Base-by-base conservation (phyloP, 2,329 filamentous ascomycete genomes). In the Metarhizium rileyi region DNA sequence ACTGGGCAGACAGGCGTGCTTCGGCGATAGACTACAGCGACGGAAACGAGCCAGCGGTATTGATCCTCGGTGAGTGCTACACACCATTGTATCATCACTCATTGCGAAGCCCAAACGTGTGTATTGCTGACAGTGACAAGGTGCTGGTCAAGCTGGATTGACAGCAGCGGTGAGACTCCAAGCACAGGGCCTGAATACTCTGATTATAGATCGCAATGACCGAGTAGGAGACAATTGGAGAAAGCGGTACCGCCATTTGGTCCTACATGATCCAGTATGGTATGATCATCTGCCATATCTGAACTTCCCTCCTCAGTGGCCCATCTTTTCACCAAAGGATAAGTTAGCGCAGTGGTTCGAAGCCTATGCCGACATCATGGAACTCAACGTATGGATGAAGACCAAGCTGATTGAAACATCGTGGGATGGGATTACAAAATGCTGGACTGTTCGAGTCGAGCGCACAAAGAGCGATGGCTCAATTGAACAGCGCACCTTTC, bases 321-420 rank as follows among this genome's bases (percentile, higher is more conserved):
- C 83, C 3, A 68, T 84, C 16, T 87, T 84, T 61, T 85, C 82
- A 0, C 81, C 83, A 5, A 87, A 86, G 59, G 83, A 87, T 62
- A 87, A 87, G 59, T 68, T 86, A 0, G 84, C 73, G 1, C 80
- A 85, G 41, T 87, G 80, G 66, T 81, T 87, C 52, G 82, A 86
- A 55, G 68, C 75, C 0, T 87, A 87, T 55, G 83, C 76, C 1
- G 74, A 69, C 5, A 63, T 80, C 0, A 69, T 87, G n/a, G 84
- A 87, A 56, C 71, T 87, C 38, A 83, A 86, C 53, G 74, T 85
- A 25, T 86, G 83, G 83, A 77, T 71, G 0, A 66, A 63, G 10
- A 79, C 80, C 0, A 72, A 66, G 1, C 56, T 86, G 0, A 62
- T 59, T 1, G 63, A 67, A 0, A 67, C 75, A 0, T 65, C 66